Conservation (phyloP, 2,329 filamentous ascomycete genomes). For the Pseudogymnoascus sp. region DNA sequence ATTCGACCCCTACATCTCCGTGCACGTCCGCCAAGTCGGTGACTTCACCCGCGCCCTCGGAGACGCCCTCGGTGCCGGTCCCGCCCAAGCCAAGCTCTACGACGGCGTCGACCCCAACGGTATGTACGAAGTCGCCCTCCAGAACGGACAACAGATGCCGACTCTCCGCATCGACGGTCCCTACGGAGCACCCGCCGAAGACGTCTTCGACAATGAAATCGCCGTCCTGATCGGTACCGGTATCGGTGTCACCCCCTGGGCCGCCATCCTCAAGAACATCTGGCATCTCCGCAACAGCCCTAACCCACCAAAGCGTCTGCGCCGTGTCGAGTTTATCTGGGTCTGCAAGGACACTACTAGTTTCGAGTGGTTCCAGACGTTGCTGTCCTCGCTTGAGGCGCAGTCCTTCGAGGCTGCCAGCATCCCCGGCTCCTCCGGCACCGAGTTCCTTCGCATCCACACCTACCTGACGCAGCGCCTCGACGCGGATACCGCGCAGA, state of each 20-base stretch:
- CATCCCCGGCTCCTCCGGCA: constrained; percentile 56
- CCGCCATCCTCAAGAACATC: constrained; percentile 88
- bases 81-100: constrained; percentile 80
- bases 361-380: constrained; percentile 97
- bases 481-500: constrained; percentile 85
- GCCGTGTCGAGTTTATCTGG: constrained; percentile 98
- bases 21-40: constrained; percentile 92
- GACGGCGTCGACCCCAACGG: constrained; percentile 85
- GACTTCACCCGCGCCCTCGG: constrained; percentile 94
- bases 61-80: constrained; percentile 86
- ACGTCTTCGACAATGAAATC: constrained; percentile 91
- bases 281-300: constrained; percentile 90
- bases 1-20: constrained; percentile 86
- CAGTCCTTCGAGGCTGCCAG: constrained; percentile 67
- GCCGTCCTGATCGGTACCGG: constrained; percentile 78
- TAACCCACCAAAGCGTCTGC: constrained; percentile 80
- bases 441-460: constrained; percentile 93
- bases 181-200: constrained; percentile 93
- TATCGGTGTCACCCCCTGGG: constrained; percentile 83
- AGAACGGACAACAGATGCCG: constrained; percentile 91
- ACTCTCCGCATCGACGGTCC: constrained; percentile 84
- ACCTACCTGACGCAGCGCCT: constrained; percentile 93
- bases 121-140: constrained; percentile 95
- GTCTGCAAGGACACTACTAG: constrained; percentile 91
- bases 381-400: constrained; percentile 81